phyloP scores from a whole-genome alignment of 2,329 filamentous ascomycete genomes.

The Didymella segeticola region DNA sequence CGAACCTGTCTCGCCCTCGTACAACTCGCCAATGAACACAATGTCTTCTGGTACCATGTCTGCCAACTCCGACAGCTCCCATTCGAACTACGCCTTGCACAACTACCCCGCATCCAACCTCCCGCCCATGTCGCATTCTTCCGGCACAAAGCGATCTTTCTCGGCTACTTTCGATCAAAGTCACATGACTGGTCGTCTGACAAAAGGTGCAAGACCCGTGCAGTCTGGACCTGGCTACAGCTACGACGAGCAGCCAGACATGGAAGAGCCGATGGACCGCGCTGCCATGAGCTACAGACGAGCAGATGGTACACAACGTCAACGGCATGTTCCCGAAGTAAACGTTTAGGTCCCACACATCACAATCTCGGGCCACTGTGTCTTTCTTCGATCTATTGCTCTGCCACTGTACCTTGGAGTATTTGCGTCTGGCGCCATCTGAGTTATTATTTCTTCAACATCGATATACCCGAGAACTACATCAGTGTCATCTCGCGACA shows the following conservation, averaged over 20 bases:
- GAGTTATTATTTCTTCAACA: conserved; percentile 1
- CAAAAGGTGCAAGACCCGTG: conserved; percentile 54
- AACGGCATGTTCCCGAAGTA: conserved; percentile 46
- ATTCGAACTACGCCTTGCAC: conserved; percentile 34
- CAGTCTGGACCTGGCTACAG: conserved; percentile 37
- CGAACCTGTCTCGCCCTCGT: conserved; percentile 55
- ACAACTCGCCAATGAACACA: conserved; percentile 45
- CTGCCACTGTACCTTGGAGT: conserved; percentile 17
- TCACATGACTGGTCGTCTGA: conserved; percentile 53
- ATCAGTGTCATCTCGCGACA: conserved; percentile 20
- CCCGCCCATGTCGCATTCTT: conserved; percentile 27
- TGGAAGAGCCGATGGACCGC: conserved; percentile 49
- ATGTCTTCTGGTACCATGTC: conserved; percentile 43
- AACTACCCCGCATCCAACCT: conserved; percentile 39
- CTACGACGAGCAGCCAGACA: conserved; percentile 47
- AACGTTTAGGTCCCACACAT: conserved; percentile 26
- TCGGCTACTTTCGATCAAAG: conserved; percentile 54
- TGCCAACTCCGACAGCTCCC: conserved; percentile 39
- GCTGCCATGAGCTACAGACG: conserved; percentile 55
- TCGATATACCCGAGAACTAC: conserved; percentile 28
- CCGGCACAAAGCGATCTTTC: conserved; percentile 55
- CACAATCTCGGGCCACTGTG: not conserved
- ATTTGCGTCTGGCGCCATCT: conserved; percentile 17
- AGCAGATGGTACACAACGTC: conserved; percentile 53
- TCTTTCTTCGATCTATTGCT: conserved; percentile 9